Percentiles rank a stretch among this genome's conserved stretches.
These are phyloP conservation scores for Starmerella sp. DNA, from an alignment of 805 yeast genomes.

Conservation along the genomic window DNA sequence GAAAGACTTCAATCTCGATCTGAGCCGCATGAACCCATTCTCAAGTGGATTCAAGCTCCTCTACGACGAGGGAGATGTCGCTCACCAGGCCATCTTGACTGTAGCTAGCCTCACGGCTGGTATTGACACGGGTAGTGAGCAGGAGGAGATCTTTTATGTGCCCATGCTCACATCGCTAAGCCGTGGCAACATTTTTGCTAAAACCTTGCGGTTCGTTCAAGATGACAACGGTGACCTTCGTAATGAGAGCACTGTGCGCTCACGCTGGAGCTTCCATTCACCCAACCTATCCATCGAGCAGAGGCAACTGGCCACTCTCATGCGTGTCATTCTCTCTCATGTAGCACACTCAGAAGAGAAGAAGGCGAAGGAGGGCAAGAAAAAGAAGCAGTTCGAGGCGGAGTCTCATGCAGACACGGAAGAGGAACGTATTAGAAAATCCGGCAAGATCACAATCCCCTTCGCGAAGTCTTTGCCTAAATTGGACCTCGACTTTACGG, in stretches of 20 bases:
- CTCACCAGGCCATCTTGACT: slow-evolving; percentile 33
- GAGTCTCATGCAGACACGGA: background rate
- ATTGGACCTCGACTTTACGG: slow-evolving; percentile 16
- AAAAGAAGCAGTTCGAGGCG: background rate
- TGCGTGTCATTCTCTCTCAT: slow-evolving; percentile 19
- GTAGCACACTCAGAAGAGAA: background rate
- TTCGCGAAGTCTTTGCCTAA: slow-evolving; percentile 19
- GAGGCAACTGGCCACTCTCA: slow-evolving; percentile 28
- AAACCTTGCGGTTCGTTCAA: slow-evolving; percentile 27
- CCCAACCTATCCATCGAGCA: slow-evolving; percentile 33
- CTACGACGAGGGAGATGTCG: slow-evolving; percentile 28
- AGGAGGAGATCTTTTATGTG: slow-evolving; percentile 32
- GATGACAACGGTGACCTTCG: slow-evolving; percentile 19
- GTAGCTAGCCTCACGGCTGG: slow-evolving; percentile 30
- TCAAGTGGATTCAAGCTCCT: slow-evolving; percentile 33
- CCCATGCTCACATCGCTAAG: slow-evolving; percentile 31
- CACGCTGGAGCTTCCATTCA: slow-evolving; percentile 28
- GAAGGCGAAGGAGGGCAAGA: background rate
- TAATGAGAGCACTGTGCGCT: slow-evolving; percentile 25
- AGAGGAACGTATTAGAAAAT: background rate
- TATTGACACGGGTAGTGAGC: slow-evolving; percentile 24
- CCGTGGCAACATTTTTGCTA: slow-evolving; percentile 30
- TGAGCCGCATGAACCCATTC: slow-evolving; percentile 31
- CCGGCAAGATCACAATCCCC: slow-evolving; percentile 3
- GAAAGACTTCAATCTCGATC: slow-evolving; percentile 30